phyloP scores from a whole-genome alignment of 176 grass and related monocot genomes.

The Bonia amplexicaulis region DNA sequence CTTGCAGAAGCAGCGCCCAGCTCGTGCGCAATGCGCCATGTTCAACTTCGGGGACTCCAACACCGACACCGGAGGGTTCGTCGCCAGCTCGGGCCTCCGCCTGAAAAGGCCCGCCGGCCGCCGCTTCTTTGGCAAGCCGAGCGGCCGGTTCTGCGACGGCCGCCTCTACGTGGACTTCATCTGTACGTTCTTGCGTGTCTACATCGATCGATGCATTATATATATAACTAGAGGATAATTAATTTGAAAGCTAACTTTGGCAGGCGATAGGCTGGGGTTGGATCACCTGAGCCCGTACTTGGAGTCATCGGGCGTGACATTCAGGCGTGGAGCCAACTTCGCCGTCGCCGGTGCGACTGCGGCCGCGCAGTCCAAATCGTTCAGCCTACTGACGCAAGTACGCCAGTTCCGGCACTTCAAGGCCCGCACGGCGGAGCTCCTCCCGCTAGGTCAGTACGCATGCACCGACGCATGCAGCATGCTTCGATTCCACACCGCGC shows the following conservation, averaged over 20 bases:
- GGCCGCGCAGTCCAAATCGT: neutral
- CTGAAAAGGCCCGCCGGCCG: slow-evolving; percentile 40
- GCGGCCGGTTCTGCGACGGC: slow-evolving; percentile 57
- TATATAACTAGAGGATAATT: no score
- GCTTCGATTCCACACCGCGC: no score
- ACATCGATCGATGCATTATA: neutral
- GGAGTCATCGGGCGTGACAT: slow-evolving; percentile 47
- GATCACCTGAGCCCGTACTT: slow-evolving; percentile 50
- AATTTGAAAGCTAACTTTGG: neutral
- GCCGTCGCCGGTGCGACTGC: slow-evolving; percentile 38
- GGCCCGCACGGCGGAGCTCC: slow-evolving; percentile 44
- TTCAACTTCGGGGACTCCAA: slow-evolving; percentile 83
- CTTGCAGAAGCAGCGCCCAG: no score
- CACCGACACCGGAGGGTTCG: slow-evolving; percentile 51
- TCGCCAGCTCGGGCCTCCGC: slow-evolving; percentile 32
- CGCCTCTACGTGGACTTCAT: slow-evolving; percentile 63
- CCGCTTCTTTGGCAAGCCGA: slow-evolving; percentile 49
- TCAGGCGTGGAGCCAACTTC: slow-evolving; percentile 55
- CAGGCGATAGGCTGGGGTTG: slow-evolving; percentile 46
- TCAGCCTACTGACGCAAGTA: slow-evolving; percentile 43
- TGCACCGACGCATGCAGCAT: no score
- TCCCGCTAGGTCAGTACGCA: slow-evolving; percentile 5
- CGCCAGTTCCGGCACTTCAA: slow-evolving; percentile 60
- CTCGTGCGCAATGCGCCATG: slow-evolving; percentile 24
- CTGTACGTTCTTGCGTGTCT: slow-evolving; percentile 27